phyloP scores from a whole-genome alignment of 805 yeast genomes.

The Saccharomycopsis fodiens region DNA sequence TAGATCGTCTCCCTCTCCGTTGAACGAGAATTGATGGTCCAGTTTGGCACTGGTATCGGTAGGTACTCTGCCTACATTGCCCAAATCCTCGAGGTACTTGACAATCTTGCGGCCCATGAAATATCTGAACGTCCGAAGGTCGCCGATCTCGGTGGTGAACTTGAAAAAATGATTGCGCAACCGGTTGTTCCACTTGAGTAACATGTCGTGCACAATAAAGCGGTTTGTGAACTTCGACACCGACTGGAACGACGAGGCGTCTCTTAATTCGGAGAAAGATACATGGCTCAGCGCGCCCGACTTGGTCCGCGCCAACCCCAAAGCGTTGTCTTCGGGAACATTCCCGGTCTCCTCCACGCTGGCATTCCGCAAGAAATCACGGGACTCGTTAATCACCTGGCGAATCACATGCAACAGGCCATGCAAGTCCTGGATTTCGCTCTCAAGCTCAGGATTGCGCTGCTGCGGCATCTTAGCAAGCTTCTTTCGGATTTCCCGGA shows the following conservation, averaged over 20 bases:
- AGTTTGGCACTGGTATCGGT: neutral
- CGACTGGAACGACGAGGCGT: constrained; percentile 1
- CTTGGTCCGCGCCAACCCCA: neutral
- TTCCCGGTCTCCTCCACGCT: constrained; percentile 13
- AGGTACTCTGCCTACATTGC: constrained; percentile 20
- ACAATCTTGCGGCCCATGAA: constrained; percentile 44
- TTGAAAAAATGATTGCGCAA: constrained; percentile 41
- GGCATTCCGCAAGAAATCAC: constrained; percentile 16
- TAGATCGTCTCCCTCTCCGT: constrained; percentile 33
- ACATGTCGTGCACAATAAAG: constrained; percentile 48
- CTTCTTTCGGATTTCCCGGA: constrained; percentile 22
- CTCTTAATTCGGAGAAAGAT: constrained; percentile 14
- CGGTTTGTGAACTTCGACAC: constrained; percentile 42
- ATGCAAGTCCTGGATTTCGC: constrained; percentile 26
- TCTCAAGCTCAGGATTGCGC: constrained; percentile 20
- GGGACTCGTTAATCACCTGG: constrained; percentile 27
- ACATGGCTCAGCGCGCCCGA: constrained; percentile 16
- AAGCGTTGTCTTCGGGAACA: neutral
- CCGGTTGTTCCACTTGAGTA: constrained; percentile 46
- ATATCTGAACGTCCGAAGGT: constrained; percentile 35
- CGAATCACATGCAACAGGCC: constrained; percentile 28
- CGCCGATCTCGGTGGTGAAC: constrained; percentile 38
- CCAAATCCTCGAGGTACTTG: constrained; percentile 37
- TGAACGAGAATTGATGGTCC: constrained; percentile 1
- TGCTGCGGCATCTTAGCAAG: constrained; percentile 4